Percentiles rank a stretch among this genome's conserved stretches.
Conservation (phyloP, 164 flowering plant species). For the Annona cherimola region DNA sequence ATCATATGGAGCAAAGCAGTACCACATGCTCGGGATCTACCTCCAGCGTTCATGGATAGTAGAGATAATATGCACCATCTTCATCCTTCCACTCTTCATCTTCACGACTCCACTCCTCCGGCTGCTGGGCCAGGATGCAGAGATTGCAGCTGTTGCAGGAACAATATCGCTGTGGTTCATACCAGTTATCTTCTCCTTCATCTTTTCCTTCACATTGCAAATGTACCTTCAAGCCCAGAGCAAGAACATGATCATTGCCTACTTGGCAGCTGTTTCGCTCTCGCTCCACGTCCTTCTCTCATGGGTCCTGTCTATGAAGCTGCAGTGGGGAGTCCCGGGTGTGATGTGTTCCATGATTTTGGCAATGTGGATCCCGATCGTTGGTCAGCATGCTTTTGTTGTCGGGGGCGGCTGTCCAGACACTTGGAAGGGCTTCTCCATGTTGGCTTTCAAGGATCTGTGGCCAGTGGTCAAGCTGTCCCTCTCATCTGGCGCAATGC, state of each 20-base stretch:
- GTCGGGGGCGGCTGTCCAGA: slow-evolving; percentile 40
- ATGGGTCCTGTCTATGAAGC: slow-evolving; percentile 36
- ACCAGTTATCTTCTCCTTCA: slow-evolving; percentile 28
- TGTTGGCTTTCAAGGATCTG: slow-evolving; percentile 44
- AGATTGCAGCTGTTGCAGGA: slow-evolving; percentile 34
- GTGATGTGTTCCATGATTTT: slow-evolving; percentile 32
- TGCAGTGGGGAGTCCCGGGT: slow-evolving; percentile 34
- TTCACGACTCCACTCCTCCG: slow-evolving; percentile 34
- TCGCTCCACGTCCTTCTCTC: slow-evolving; percentile 35
- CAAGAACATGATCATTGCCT: slow-evolving; percentile 44
- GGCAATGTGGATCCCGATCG: slow-evolving; percentile 39
- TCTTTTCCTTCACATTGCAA: slow-evolving; percentile 38
- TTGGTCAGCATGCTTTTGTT: slow-evolving; percentile 33
- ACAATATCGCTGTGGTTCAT: slow-evolving; percentile 32
- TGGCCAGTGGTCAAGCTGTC: slow-evolving; percentile 55
- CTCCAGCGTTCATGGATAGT: slow-evolving; percentile 69
- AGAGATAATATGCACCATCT: slow-evolving; percentile 8
- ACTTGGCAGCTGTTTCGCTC: slow-evolving; percentile 33
- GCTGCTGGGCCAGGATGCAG: slow-evolving; percentile 36
- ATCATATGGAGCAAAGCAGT: slow-evolving; percentile 51
- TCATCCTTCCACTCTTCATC: slow-evolving; percentile 40
- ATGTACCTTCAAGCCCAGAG: slow-evolving; percentile 52
- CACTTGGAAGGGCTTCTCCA: slow-evolving; percentile 59
- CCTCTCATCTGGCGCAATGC: slow-evolving; percentile 56
- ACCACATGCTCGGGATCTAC: slow-evolving; percentile 57